Conservation (phyloP, 1,284 basidiomycete species). For the Rhodotorula mucilaginosa region DNA sequence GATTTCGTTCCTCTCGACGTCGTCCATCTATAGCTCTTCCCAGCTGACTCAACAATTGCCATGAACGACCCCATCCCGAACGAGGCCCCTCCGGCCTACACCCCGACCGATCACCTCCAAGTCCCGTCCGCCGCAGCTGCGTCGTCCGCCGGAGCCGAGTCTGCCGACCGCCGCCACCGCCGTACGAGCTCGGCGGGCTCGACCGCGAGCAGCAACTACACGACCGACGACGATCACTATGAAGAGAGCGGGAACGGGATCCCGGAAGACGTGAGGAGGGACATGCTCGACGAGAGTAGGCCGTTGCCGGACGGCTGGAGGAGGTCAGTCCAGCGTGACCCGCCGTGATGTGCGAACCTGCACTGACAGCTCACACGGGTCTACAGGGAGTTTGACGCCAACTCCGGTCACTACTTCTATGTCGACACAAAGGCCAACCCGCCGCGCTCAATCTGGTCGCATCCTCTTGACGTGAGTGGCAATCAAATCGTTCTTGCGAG, state of each 20-base stretch:
- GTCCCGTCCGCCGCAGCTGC: slow-evolving; percentile 2
- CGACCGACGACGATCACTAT: neutral
- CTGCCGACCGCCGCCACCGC: slow-evolving; percentile 2
- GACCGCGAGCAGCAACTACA: slow-evolving; percentile 1
- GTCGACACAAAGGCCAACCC: slow-evolving; percentile 45
- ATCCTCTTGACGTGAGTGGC: slow-evolving; percentile 44
- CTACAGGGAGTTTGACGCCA: slow-evolving; percentile 21
- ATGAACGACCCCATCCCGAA: no score
- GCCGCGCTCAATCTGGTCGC: slow-evolving; percentile 48
- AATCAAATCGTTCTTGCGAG: neutral
- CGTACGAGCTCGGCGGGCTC: slow-evolving; percentile 7
- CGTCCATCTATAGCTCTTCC: no score
- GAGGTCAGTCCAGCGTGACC: neutral
- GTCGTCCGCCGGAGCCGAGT: neutral
- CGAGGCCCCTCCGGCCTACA: slow-evolving; percentile 12
- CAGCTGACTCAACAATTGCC: no score
- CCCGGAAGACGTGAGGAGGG: slow-evolving; percentile 3
- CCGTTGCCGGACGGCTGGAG: slow-evolving; percentile 29
- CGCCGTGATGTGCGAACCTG: no score
- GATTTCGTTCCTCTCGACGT: no score
- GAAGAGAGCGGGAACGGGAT: slow-evolving; percentile 4
- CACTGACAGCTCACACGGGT: neutral
- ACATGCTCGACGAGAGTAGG: slow-evolving; percentile 19
- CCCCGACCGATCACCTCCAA: slow-evolving; percentile 5
- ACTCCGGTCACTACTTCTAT: slow-evolving; percentile 30